phyloP scores from a whole-genome alignment of 768 basidiomycete genomes.

The Rhodosporidiobolus odoratus region DNA sequence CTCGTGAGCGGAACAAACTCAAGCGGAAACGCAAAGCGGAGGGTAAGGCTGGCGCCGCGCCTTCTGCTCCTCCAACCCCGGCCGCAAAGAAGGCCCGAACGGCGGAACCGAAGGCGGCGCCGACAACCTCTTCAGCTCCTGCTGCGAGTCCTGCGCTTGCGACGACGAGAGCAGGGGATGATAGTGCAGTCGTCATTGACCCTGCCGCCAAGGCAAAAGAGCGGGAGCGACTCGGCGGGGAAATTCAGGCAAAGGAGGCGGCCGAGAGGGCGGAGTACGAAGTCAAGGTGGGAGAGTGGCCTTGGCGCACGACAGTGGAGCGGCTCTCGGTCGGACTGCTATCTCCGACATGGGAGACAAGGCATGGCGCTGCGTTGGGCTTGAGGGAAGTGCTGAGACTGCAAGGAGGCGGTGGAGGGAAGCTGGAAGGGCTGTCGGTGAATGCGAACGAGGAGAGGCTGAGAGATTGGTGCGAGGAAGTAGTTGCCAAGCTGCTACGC shows the following conservation, averaged over 20 bases:
- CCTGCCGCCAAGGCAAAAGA: constrained; percentile 48
- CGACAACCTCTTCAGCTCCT: not conserved
- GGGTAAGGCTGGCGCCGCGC: constrained; percentile 24
- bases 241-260: constrained; percentile 53
- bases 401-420: constrained; percentile 72
- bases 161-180: constrained; percentile 55
- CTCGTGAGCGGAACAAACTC: constrained; percentile 84
- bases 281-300: constrained; percentile 68
- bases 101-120: not conserved
- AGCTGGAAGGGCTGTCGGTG: constrained; percentile 53
- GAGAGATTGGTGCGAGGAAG: constrained; percentile 81
- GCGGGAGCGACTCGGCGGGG: constrained; percentile 51
- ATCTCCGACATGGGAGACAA: constrained; percentile 83
- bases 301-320: constrained; percentile 54
- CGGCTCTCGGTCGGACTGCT: constrained; percentile 51
- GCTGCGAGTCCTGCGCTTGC: not conserved
- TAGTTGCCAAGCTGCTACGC: constrained; percentile 77
- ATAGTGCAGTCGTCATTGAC: constrained; percentile 43
- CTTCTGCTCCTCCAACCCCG: not conserved
- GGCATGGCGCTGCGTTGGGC: constrained; percentile 90
- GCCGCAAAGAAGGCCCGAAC: constrained; percentile 47
- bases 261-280: constrained; percentile 53
- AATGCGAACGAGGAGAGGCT: constrained; percentile 64
- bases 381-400: constrained; percentile 77
- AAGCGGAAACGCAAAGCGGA: constrained; percentile 88